phyloP scores from a whole-genome alignment of 2,329 filamentous ascomycete species.

The Phaeoacremonium minimum region DNA sequence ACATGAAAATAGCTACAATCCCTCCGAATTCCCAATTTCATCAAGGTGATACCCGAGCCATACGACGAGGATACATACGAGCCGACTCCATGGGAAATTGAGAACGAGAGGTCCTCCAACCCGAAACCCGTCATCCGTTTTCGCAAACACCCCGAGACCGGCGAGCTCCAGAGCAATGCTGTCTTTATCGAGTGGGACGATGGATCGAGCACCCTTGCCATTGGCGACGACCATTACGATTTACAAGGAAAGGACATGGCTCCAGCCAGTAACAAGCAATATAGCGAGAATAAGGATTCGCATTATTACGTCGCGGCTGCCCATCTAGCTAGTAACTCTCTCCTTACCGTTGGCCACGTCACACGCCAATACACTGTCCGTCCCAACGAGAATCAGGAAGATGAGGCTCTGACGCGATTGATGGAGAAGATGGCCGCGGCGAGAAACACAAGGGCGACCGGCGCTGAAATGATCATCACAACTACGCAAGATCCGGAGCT shows the following conservation, averaged over 20 bases:
- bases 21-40: slow-evolving; percentile 67
- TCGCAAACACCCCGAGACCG: slow-evolving; percentile 61
- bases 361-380: slow-evolving; percentile 67
- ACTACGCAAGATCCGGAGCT: slow-evolving; percentile 72
- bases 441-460: slow-evolving; percentile 33
- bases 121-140: slow-evolving; percentile 66
- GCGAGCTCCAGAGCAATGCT: slow-evolving; percentile 69
- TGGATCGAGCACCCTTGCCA: slow-evolving; percentile 69
- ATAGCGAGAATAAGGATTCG: slow-evolving; percentile 64
- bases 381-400: slow-evolving; percentile 63
- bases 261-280: slow-evolving; percentile 53
- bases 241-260: slow-evolving; percentile 67
- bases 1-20: slow-evolving; percentile 67
- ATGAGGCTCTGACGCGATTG: slow-evolving; percentile 66
- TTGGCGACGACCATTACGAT: slow-evolving; percentile 73
- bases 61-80: slow-evolving; percentile 65
- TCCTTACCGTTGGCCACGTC: slow-evolving; percentile 72
- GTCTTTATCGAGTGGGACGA: slow-evolving; percentile 75
- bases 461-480: slow-evolving; percentile 63
- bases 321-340: slow-evolving; percentile 60
- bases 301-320: slow-evolving; percentile 75
- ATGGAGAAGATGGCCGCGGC: slow-evolving; percentile 63
- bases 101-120: slow-evolving; percentile 48
- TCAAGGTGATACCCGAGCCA: slow-evolving; percentile 63
- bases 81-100: slow-evolving; percentile 49